A percentile compares a stretch with the other conserved stretches of the same genome.
Conservation (phyloP, 2,329 filamentous ascomycete species). For the Zymoseptoria crescenta region DNA sequence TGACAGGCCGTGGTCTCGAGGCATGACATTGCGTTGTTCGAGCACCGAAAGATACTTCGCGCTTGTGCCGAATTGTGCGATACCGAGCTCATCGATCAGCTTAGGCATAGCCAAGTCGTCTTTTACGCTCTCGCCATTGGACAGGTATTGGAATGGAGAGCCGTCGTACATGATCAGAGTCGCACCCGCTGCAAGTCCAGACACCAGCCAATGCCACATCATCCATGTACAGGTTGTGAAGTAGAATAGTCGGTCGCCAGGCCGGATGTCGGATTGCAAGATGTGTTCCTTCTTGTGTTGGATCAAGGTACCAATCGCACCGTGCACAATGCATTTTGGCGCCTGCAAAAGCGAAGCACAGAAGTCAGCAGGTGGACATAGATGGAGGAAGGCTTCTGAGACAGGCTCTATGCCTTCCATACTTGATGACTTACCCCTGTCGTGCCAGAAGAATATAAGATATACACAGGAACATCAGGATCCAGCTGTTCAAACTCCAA, state of each 20-base stretch:
- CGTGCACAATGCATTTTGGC: slow-evolving; percentile 93
- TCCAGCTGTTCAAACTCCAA: slow-evolving; percentile 64
- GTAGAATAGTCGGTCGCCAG: slow-evolving; percentile 72
- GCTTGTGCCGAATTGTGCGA: slow-evolving; percentile 91
- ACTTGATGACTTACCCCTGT: slow-evolving; percentile 45
- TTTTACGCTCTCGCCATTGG: slow-evolving; percentile 46
- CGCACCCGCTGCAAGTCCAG: slow-evolving; percentile 71
- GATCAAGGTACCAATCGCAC: slow-evolving; percentile 77
- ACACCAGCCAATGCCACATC: slow-evolving; percentile 99
- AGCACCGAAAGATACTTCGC: slow-evolving; percentile 88
- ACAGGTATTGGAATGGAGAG: slow-evolving; percentile 63
- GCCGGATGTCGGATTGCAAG: slow-evolving; percentile 72
- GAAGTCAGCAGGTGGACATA: too few relatives aligned
- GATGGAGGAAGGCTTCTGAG: too few relatives aligned
- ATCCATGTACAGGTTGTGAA: slow-evolving; percentile 97
- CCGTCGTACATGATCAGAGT: slow-evolving; percentile 87
- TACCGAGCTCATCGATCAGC: slow-evolving; percentile 69
- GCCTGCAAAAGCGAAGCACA: slow-evolving; percentile 22
- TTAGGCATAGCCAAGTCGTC: slow-evolving; percentile 74
- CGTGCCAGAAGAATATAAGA: slow-evolving; percentile 88
- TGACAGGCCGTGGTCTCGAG: slow-evolving; percentile 50
- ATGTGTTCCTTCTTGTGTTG: slow-evolving; percentile 97
- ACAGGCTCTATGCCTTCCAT: too few relatives aligned
- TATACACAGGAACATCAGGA: slow-evolving; percentile 84
- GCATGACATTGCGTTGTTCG: slow-evolving; percentile 66